Evolutionary conservation across 768 basidiomycete genomes (phyloP).

Genomic region (Cubamyces lactineus): DNA sequence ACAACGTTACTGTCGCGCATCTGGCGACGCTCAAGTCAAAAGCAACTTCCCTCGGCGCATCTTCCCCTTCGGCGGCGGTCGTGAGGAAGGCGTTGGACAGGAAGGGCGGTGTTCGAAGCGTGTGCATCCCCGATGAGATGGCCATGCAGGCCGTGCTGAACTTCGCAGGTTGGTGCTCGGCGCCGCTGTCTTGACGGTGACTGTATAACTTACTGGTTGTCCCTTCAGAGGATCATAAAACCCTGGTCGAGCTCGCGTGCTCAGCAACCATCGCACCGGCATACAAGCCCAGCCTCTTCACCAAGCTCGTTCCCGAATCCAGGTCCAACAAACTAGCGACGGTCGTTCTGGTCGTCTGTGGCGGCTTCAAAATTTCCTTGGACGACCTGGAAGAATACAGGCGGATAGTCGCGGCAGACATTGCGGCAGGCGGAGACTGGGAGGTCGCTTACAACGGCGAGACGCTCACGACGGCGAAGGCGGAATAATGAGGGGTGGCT

Average conservation of each 20-base stretch:
- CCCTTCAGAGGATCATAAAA: constrained; percentile 69
- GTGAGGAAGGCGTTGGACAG: constrained; percentile 69
- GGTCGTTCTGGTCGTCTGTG: constrained; percentile 71
- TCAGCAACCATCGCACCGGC: constrained; percentile 69
- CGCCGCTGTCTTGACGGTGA: not conserved
- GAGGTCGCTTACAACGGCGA: constrained; percentile 25
- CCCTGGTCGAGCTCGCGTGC: constrained; percentile 75
- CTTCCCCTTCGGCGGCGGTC: constrained; percentile 60
- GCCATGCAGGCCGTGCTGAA: constrained; percentile 60
- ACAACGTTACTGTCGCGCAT: constrained; percentile 59
- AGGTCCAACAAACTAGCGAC: constrained; percentile 35
- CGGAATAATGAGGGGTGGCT: constrained; percentile 13
- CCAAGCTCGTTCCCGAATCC: constrained; percentile 48
- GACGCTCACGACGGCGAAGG: constrained; percentile 2
- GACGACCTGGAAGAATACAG: constrained; percentile 55
- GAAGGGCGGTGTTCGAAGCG: constrained; percentile 56
- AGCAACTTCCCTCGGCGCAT: constrained; percentile 75
- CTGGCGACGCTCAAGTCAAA: constrained; percentile 60
- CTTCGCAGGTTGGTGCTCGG: constrained; percentile 59
- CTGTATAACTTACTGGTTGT: not conserved
- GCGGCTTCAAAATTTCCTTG: constrained; percentile 69
- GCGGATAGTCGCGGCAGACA: constrained; percentile 41
- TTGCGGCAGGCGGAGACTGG: constrained; percentile 35
- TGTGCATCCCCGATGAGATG: constrained; percentile 68
- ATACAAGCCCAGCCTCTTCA: constrained; percentile 60